Conservation (phyloP, 139 green algal genomes). For the Chlorella sp. region DNA sequence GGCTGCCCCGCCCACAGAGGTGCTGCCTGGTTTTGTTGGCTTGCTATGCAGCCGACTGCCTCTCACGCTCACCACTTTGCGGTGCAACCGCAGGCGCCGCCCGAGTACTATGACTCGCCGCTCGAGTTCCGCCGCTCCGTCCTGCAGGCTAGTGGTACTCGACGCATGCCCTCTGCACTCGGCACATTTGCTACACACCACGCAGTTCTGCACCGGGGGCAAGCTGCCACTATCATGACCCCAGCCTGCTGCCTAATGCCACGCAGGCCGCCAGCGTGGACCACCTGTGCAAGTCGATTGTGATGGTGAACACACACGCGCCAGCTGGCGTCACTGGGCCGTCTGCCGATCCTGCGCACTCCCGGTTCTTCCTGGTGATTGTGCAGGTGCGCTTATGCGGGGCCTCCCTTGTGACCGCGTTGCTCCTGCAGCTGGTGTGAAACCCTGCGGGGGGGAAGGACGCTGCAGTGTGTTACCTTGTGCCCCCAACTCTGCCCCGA, state of each 20-base stretch:
- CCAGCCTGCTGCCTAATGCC: too few species aligned
- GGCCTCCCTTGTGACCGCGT: too few species aligned
- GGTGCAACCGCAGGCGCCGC: conserved; percentile 31
- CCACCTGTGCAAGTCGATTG: conserved; percentile 87
- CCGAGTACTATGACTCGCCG: conserved; percentile 83
- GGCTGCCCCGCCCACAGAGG: too few species aligned
- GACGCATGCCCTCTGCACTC: too few species aligned
- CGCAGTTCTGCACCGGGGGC: too few species aligned
- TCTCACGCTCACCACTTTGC: neutral
- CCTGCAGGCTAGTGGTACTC: too few species aligned
- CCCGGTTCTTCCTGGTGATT: conserved; percentile 84
- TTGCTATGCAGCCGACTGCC: neutral
- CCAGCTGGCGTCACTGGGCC: neutral
- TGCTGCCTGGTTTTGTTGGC: neutral
- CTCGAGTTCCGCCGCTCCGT: conserved; percentile 66
- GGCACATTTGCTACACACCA: too few species aligned
- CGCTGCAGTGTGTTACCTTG: neutral
- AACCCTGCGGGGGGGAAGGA: too few species aligned
- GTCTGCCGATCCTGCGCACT: conserved; percentile 45
- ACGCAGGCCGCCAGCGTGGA: conserved; percentile 40
- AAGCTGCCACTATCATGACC: too few species aligned
- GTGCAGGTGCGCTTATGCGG: conserved; percentile 60
- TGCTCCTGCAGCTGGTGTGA: too few species aligned
- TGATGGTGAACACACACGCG: conserved; percentile 82
- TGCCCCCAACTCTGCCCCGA: neutral